Conservation (phyloP, 2,329 filamentous ascomycete species). For the Neopestalotiopsis clavispora region DNA sequence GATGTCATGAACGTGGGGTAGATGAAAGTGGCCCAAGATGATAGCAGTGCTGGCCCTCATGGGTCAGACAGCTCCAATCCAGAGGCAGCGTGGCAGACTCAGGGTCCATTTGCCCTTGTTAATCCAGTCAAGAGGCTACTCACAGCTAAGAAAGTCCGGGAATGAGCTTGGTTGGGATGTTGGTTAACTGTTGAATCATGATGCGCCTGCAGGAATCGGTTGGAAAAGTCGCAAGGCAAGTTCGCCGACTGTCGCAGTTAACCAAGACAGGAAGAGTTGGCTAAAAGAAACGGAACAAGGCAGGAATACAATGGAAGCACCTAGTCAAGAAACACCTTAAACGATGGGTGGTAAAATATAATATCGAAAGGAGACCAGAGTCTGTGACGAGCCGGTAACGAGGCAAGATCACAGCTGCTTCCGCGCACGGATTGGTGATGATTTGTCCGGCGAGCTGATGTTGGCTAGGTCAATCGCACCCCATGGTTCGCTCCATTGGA, state of each 20-base stretch:
- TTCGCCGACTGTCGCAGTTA: constrained; percentile 12
- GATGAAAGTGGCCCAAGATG: neutral
- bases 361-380: neutral
- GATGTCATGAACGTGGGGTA: constrained; percentile 15
- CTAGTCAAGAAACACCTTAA: neutral
- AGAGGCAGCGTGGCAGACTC: neutral
- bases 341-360: neutral
- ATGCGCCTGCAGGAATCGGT: constrained; percentile 23
- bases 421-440: constrained; percentile 14
- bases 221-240: constrained; percentile 8
- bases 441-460: constrained; percentile 3
- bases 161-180: constrained; percentile 33
- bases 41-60: neutral
- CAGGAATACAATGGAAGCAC: neutral
- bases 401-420: neutral
- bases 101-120: constrained; percentile 11
- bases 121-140: constrained; percentile 27
- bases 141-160: constrained; percentile 47
- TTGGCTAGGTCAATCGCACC: neutral
- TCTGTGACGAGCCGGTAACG: neutral
- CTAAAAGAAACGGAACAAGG: constrained; percentile 23
- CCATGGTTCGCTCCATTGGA: neutral
- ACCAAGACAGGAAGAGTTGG: constrained; percentile 19
- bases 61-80: neutral
- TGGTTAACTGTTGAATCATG: constrained; percentile 19